phyloP scores from a whole-genome alignment of 768 basidiomycete species.

The Suillus clintonianus region DNA sequence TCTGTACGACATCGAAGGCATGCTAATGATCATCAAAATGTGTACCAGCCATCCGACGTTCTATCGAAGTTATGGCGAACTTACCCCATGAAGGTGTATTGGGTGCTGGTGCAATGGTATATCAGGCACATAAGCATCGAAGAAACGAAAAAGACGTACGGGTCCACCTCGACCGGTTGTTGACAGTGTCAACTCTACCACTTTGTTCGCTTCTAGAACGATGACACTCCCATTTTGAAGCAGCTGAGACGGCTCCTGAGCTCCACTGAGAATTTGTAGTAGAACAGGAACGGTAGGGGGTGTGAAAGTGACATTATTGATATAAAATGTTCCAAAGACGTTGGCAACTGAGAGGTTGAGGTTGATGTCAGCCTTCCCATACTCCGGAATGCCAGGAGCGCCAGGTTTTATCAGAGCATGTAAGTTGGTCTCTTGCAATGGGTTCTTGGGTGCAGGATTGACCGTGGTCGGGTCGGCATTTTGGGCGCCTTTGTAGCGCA shows the following conservation, averaged over 20 bases:
- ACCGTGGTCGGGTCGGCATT: conserved; percentile 40
- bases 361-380: conserved; percentile 44
- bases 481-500: conserved; percentile 48
- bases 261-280: conserved; percentile 46
- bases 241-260: conserved; percentile 27
- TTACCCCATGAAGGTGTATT: conserved; percentile 46
- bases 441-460: conserved; percentile 21
- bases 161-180: conserved; percentile 9
- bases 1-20: conserved; percentile 45
- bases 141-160: background rate
- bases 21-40: conserved; percentile 29
- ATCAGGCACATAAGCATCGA: background rate
- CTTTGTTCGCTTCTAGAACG: conserved; percentile 26
- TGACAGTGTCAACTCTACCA: conserved; percentile 21
- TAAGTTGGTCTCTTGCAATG: conserved; percentile 33
- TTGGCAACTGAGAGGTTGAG: conserved; percentile 22
- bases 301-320: conserved; percentile 17
- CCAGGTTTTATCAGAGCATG: conserved; percentile 25
- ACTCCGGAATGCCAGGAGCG: conserved; percentile 39
- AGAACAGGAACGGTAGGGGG: conserved; percentile 42
- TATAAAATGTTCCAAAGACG: conserved; percentile 5
- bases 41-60: background rate
- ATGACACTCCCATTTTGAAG: conserved; percentile 26
- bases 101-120: conserved; percentile 33
- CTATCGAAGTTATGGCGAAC: background rate